Base-by-base conservation (phyloP, 441 rosid species). In the Lepidium campestre region DNA sequence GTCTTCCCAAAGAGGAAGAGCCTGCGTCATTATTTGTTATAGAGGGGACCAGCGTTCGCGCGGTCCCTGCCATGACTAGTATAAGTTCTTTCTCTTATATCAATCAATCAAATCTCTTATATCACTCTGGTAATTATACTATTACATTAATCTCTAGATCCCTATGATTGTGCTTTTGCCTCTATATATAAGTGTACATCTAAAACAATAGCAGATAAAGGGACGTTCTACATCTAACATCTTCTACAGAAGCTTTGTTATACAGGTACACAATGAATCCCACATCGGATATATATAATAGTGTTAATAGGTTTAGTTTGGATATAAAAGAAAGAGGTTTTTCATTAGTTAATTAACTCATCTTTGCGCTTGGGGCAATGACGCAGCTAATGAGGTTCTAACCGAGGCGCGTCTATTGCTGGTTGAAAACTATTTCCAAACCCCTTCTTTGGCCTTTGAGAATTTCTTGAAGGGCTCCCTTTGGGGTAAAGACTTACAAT, bases 371-470 rank as follows among this genome's bases (percentile, higher is more conserved):
- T 85, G 85, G 86, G 89, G 86, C 87, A 86, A 82, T 84, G 89
- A 82, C 80, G 85, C 81, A 82, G 85, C 85, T 82, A 67, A 64
- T 83, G 84, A 82, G 86, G 86, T 83, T 6, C 73, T 74, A 84
- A 86, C 82, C 75, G 86, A 86, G 85, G 83, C 88, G 87, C 83
- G 88, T 84, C 86, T 68, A 85, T 85, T 84, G 89, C 91, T 81
- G 85, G 86, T 88, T 88, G 87, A 87, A 87, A 87, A 83, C 86
- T 87, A 83, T 83, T 85, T 83, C 86, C 90, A 82, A 80, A 81
- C 83, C 85, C 85, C 82, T 83, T 86, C 86, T 0, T 74, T 1
- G 75, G 80, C 77, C 77, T 46, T n/a, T n/a, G n/a, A n/a, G n/a
- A n/a, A n/a, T n/a, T n/a, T n/a, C n/a, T n/a, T n/a, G n/a, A n/a